Evolutionary conservation across 768 basidiomycete species (phyloP).

Genomic region (Strobilomyces dryophilus): DNA sequence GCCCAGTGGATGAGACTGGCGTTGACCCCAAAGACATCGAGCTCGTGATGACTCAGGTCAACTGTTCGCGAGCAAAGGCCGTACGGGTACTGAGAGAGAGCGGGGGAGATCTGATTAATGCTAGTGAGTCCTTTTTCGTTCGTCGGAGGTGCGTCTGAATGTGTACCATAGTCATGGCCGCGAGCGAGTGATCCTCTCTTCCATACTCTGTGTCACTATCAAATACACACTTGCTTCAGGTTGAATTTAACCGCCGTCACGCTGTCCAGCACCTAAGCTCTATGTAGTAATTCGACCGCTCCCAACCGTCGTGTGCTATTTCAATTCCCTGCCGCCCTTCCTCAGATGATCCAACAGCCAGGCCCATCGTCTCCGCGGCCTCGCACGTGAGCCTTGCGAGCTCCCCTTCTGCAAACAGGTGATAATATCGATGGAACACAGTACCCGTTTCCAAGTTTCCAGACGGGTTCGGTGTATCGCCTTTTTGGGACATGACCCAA

Average conservation of each 20-base stretch:
- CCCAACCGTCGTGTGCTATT: conserved; percentile 76
- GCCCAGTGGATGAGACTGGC: conserved; percentile 78
- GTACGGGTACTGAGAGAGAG: conserved; percentile 87
- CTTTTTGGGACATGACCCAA: conserved; percentile 61
- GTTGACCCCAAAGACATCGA: conserved; percentile 95
- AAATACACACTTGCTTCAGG: conserved; percentile 17
- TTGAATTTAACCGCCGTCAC: conserved; percentile 19
- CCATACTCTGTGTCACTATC: conserved; percentile 31
- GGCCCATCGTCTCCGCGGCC: conserved; percentile 56
- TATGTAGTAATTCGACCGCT: conserved; percentile 84
- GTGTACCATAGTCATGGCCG: conserved; percentile 74
- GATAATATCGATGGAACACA: conserved; percentile 89
- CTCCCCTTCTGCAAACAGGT: conserved; percentile 88
- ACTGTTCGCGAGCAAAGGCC: conserved; percentile 89
- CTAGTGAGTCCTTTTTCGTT: conserved; percentile 59
- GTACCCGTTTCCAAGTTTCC: conserved; percentile 15
- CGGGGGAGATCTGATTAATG: conserved; percentile 93
- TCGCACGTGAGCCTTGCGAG: conserved; percentile 54
- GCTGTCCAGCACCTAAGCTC: conserved; percentile 63
- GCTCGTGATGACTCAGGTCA: conserved; percentile 85
- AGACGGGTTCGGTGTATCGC: neutral
- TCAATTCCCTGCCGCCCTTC: conserved; percentile 46
- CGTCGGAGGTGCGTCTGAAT: conserved; percentile 8
- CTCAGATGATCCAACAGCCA: conserved; percentile 44
- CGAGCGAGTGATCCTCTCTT: conserved; percentile 65